phyloP scores from a whole-genome alignment of 768 basidiomycete species.

The Serpula lacrymans region DNA sequence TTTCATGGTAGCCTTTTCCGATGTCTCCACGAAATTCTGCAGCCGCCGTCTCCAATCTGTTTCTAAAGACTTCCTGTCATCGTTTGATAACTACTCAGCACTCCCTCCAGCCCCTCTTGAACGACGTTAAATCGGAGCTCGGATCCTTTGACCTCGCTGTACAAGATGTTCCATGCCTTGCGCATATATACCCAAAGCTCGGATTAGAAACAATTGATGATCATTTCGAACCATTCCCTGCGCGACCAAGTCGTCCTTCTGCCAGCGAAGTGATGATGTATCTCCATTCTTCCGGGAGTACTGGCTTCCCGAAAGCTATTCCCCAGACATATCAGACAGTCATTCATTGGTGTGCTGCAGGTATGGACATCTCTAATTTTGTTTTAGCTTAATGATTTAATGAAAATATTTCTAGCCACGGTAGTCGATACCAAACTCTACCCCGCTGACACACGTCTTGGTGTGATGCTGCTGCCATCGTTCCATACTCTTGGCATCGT shows the following conservation, averaged over 20 bases:
- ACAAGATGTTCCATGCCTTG: conserved; percentile 15
- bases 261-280: conserved; percentile 13
- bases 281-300: conserved; percentile 32
- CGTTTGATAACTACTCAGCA: conserved; percentile 11
- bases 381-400: neutral
- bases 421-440: neutral
- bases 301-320: conserved; percentile 45
- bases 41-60: conserved; percentile 16
- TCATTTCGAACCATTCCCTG: conserved; percentile 10
- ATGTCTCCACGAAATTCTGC: conserved; percentile 20
- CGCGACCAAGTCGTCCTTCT: conserved; percentile 3
- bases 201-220: conserved; percentile 22
- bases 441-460: conserved; percentile 15
- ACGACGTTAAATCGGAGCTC: conserved; percentile 5
- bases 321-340: conserved; percentile 28
- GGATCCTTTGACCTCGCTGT: conserved; percentile 3
- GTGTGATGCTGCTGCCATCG: conserved; percentile 32
- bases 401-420: conserved; percentile 4
- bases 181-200: conserved; percentile 33
- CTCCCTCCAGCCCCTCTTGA: conserved; percentile 10
- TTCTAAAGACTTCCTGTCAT: conserved; percentile 15
- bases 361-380: conserved; percentile 19
- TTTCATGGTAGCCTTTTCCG: conserved; percentile 16
- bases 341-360: conserved; percentile 29
- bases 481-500: conserved; percentile 37